Base-by-base conservation (phyloP, 2,329 filamentous ascomycete species). In the Phialemonium atrogriseum region DNA sequence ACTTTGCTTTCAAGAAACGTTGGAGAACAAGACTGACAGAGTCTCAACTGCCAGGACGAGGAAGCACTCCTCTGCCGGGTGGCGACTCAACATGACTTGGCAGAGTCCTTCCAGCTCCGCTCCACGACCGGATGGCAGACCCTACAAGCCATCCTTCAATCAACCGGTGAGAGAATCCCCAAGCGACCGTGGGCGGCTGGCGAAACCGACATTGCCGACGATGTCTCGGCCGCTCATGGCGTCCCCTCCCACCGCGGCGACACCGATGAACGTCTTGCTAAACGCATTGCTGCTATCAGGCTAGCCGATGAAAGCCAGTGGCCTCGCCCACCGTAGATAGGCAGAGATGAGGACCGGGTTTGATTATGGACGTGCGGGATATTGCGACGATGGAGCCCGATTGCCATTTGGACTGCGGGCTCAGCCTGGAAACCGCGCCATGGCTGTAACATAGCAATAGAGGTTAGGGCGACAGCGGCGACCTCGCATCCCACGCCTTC, bases 161-260 rank as follows among this genome's bases (percentile, higher is more conserved):
- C 87, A 77, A 87, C 85, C 73, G 86, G 88, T 94, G 88, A 94
- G 84, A 81, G 81, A 77, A 77, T 81, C 75, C 80, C 79, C 60
- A 93, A 91, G 72, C 83, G 76, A 54, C 59, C 54, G 53, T 63
- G 62, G 51, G 55, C 58, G 52, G 59, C 46, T 45, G 48, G 52
- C 41, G 48, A 39, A 45, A 44, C 47, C 38, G 35, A 29, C 33
- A 12, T 34, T 19, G 36, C 36, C 19, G 12, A 22, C 17, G 21
- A 21, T 22, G 34, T 47, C 48, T 33, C 33, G 44, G 46, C 43
- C 45, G 40, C 46, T 20, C 23, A 32, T 27, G 24, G 46, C 40
- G 34, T 28, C 38, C 24, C 13, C 30, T 36, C 34, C 37, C 36
- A 45, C 44, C 54, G 56, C 37, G 21, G 40, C 23, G 42, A 47